A percentile compares a stretch with the other conserved stretches of the same genome.
Evolutionary conservation across 148 eudicot genomes (phyloP).

Genomic region (Rhododendron kiyosumense): DNA sequence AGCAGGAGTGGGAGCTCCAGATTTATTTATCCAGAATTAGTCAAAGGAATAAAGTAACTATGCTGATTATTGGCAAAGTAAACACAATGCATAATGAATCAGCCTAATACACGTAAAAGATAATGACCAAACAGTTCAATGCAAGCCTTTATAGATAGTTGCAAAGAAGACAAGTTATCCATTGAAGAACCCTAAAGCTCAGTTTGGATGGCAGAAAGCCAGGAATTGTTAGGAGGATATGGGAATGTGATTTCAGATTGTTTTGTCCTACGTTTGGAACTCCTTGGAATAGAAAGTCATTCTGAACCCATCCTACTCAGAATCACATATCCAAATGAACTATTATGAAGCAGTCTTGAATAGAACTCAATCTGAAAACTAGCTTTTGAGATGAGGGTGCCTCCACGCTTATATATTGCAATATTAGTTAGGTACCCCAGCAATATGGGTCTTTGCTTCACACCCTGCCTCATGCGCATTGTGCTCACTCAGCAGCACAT

Average conservation of each 20-base stretch:
- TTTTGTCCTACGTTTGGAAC: not conserved
- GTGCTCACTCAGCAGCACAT: not conserved
- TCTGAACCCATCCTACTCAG: not conserved
- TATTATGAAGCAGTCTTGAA: not conserved
- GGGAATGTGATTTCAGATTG: not conserved
- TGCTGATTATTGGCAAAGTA: not conserved
- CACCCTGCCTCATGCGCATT: not conserved
- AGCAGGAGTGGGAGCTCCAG: not conserved
- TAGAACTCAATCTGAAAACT: not conserved
- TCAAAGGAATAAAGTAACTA: not conserved
- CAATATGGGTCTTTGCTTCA: not conserved
- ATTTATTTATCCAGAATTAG: not conserved
- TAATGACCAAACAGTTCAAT: not conserved
- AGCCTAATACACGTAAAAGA: not conserved
- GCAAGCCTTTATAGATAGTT: not conserved
- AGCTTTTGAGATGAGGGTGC: not conserved
- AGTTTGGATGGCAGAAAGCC: not conserved
- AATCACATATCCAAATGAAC: not conserved
- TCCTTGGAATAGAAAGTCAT: not conserved
- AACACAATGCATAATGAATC: not conserved
- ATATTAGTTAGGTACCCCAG: not conserved
- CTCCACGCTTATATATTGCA: not conserved
- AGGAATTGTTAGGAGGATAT: not conserved
- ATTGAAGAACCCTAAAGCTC: not conserved
- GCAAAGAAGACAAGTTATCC: not conserved